Evolutionary conservation across 2,329 filamentous ascomycete genomes (phyloP).

Genomic region (Aspergillus luchuensis): DNA sequence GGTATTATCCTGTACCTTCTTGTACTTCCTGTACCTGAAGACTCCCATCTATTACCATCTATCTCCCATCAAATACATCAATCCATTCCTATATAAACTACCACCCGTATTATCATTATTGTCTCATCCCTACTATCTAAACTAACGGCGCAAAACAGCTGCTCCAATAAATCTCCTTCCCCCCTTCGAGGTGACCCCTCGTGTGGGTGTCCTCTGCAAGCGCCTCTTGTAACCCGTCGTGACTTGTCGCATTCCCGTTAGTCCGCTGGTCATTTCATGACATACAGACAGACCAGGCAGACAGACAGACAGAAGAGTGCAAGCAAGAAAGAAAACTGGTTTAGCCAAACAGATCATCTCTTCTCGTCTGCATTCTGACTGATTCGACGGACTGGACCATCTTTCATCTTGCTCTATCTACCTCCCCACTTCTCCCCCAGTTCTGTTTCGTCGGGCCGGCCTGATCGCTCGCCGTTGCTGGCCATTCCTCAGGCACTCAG

Average conservation of each 20-base stretch:
- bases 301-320: not conserved
- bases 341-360: too few species aligned
- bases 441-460: not conserved
- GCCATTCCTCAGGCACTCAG: constrained; percentile 19
- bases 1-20: constrained; percentile 9
- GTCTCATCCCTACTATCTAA: not conserved
- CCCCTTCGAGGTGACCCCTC: not conserved
- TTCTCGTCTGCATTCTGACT: not conserved
- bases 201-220: not conserved
- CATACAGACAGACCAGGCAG: not conserved
- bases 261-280: not conserved
- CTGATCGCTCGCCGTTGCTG: constrained; percentile 8
- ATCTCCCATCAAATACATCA: too few species aligned
- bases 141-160: constrained; percentile 1
- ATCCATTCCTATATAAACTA: not conserved
- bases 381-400: not conserved
- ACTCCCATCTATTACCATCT: not conserved
- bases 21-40: constrained; percentile 3
- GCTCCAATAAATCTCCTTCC: not conserved
- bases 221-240: constrained; percentile 9
- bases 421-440: too few species aligned
- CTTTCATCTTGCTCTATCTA: too few species aligned
- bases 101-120: not conserved
- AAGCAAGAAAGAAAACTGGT: too few species aligned
- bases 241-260: constrained; percentile 14